Base-by-base conservation (phyloP, 768 basidiomycete genomes). In the Hortiboletus flavorubellus region DNA sequence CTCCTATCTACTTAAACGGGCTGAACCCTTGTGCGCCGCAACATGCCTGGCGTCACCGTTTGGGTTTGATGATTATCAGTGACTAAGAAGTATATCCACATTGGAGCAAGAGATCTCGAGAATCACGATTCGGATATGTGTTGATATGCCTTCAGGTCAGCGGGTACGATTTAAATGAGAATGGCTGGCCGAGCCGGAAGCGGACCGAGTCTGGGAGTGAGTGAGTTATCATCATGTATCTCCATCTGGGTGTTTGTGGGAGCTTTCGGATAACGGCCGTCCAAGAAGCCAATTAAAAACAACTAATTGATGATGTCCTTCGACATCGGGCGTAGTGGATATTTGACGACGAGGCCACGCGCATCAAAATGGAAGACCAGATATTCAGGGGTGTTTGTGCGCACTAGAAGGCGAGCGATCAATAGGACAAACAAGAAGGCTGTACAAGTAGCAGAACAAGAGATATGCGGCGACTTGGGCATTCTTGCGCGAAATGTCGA, bases 321-420 rank as follows among this genome's bases (percentile, higher is more conserved):
- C 37, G 40, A 58, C 52, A 69, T 68, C 68, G 64, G 66, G 51
- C 68, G 66, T 55, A 70, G 68, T 66, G 47, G 54, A 51, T 43
- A 68, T 68, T 66, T 65, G 66, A 69, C 59, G 57, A 65, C 54
- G 46, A 45, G 66, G 69, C 26, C 69, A 70, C 71, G 69, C 69
- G 71, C 71, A 70, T 70, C 69, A 70, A 45, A 70, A 70, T 70
- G 69, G 69, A 70, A 72, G 69, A 58, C 40, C 43, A 49, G 55
- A 59, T 58, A 54, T 59, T 57, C 66, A 72, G 69, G 65, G 64
- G n/a, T n/a, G n/a, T n/a, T n/a, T n/a, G n/a, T n/a, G n/a, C n/a
- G n/a, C n/a, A n/a, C n/a, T n/a, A n/a, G n/a, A n/a, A n/a, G n/a
- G n/a, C n/a, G n/a, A n/a, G n/a, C n/a, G n/a, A n/a, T n/a, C n/a